Evolutionary conservation across 352 stramenopile species (phyloP).

Genomic region (Hyaloperonospora brassicae): DNA sequence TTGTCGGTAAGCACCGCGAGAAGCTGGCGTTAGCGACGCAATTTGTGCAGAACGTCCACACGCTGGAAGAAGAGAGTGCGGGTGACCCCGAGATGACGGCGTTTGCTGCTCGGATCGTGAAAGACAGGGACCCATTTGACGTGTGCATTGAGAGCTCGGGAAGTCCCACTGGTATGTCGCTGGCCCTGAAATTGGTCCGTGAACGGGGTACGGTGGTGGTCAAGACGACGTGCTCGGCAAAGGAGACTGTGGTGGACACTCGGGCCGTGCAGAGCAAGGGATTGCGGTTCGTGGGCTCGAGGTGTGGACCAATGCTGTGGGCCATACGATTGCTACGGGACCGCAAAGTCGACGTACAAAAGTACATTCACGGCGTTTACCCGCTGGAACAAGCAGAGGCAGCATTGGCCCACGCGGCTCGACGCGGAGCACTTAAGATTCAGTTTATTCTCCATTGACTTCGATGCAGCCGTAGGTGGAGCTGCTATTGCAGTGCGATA

Average conservation of each 20-base stretch:
- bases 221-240: slow-evolving; percentile 45
- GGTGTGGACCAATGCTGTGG: slow-evolving; percentile 54
- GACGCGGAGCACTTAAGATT: slow-evolving; percentile 52
- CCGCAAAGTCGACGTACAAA: slow-evolving; percentile 48
- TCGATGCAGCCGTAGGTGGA: too few relatives aligned
- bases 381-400: slow-evolving; percentile 39
- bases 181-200: slow-evolving; percentile 36
- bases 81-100: slow-evolving; percentile 15
- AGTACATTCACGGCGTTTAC: slow-evolving; percentile 58
- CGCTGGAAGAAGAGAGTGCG: slow-evolving; percentile 15
- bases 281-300: slow-evolving; percentile 48
- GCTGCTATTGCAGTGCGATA: too few relatives aligned
- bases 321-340: slow-evolving; percentile 45
- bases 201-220: slow-evolving; percentile 34
- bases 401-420: slow-evolving; percentile 40
- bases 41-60: slow-evolving; percentile 32
- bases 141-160: slow-evolving; percentile 65
- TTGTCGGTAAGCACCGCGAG: slow-evolving; percentile 53
- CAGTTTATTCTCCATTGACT: slow-evolving; percentile 40
- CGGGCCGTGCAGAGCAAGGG: slow-evolving; percentile 32
- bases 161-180: slow-evolving; percentile 31
- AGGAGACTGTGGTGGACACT: slow-evolving; percentile 26
- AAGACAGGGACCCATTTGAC: slow-evolving; percentile 33
- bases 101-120: slow-evolving; percentile 18
- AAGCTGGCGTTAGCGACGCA: slow-evolving; percentile 50